Base-by-base conservation (phyloP, 2,329 filamentous ascomycete species). In the Davidsoniella eucalypti region DNA sequence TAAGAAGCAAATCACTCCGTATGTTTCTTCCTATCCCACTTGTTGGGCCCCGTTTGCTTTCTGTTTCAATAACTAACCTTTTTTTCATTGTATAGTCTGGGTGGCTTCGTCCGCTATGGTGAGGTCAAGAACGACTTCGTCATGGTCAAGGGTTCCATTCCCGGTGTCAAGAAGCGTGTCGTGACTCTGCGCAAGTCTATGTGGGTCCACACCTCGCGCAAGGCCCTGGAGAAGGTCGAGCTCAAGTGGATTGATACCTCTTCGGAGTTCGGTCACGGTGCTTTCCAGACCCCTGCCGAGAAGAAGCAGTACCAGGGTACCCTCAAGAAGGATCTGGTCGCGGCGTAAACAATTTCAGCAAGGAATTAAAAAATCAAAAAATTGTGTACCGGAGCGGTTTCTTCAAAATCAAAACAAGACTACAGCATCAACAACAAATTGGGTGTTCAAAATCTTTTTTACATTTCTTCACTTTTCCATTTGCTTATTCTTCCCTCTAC, bases 231-330 rank as follows among this genome's bases (percentile, higher is more conserved):
- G 84, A 96, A 98, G 86, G 85, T 96, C 69, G 86, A 90, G 67
- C 85, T 98, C 76, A 98, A 98, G 76, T 98, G 92, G 92, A 98
- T 98, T 84, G 92, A 98, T 67, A 98, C 92, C 63, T 95, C 88
- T 56, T 95, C 88, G 75, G 94, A 98, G 80, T 98, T 98, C 72
- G 92, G 92, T 72, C 92, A 98, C 77, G 92, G 92, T 81, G 90
- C 87, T 65, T 98, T 94, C 87, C 92, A 98, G 79, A 98, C 92
- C 58, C 76, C 83, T 60, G 84, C 85, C 66, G 92, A 98, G 84
- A 98, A 98, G 87, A 86, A 84, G 75, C 81, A 87, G 69, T 92
- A 87, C 79, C 70, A 94, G 73, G 92, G 92, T 75, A 93, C 87
- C 54, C 87, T 98, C 85, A 98, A 98, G 87, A 98, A 96, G 87